Conservation (phyloP, 768 basidiomycete species). For the Tulasnella sp. region DNA sequence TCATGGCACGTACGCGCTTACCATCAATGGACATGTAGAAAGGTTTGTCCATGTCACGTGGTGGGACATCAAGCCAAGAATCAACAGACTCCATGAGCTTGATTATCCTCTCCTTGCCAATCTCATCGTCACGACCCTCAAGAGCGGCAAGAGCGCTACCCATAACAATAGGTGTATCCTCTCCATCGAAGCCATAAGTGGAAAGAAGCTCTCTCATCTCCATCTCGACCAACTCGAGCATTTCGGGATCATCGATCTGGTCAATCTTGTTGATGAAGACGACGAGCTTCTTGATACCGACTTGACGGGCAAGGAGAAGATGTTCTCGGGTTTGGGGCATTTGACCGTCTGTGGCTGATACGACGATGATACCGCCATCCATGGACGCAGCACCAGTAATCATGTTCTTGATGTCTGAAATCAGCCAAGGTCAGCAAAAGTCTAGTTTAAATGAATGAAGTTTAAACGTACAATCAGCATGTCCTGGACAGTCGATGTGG, state of each 20-base stretch:
- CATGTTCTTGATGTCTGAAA: conserved; percentile 89
- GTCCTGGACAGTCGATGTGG: conserved; percentile 92
- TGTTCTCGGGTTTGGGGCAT: conserved; percentile 99
- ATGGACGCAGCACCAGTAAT: conserved; percentile 98
- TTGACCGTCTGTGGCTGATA: conserved; percentile 96
- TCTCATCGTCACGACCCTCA: conserved; percentile 53
- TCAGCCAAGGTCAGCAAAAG: not conserved
- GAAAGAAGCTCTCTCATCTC: conserved; percentile 95
- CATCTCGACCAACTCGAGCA: conserved; percentile 99
- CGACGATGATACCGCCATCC: conserved; percentile 92
- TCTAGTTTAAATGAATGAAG: not conserved
- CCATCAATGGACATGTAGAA: conserved; percentile 94
- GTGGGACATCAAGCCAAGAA: conserved; percentile 85
- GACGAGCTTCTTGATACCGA: conserved; percentile 92
- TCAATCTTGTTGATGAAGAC: conserved; percentile 99
- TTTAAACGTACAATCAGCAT: conserved; percentile 71
- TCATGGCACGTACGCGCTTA: conserved; percentile 21
- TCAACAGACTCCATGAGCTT: conserved; percentile 82
- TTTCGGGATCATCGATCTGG: conserved; percentile 89
- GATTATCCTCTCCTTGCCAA: conserved; percentile 66
- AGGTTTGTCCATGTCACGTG: conserved; percentile 92
- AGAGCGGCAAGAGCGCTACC: conserved; percentile 93
- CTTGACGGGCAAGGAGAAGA: conserved; percentile 91
- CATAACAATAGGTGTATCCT: conserved; percentile 95
- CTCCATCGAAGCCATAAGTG: conserved; percentile 91